phyloP scores from a whole-genome alignment of 805 yeast species.

The Candida easanensis region DNA sequence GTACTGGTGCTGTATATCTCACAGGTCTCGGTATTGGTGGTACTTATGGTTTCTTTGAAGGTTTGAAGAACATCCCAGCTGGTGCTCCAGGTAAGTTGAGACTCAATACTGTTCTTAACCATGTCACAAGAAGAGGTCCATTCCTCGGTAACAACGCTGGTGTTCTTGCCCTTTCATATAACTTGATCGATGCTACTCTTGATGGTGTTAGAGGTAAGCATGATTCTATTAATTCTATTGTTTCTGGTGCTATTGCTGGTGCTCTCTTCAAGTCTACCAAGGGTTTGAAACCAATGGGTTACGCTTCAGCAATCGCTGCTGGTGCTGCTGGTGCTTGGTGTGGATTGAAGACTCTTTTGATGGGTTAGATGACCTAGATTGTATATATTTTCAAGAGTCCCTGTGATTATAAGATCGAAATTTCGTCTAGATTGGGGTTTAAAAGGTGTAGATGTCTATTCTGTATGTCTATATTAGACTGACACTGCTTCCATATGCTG shows the following conservation, averaged over 20 bases:
- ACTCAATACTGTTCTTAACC: conserved; percentile 86
- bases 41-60: conserved; percentile 81
- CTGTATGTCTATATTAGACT: conserved; percentile 5
- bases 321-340: conserved; percentile 93
- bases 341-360: conserved; percentile 53
- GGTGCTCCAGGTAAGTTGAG: conserved; percentile 76
- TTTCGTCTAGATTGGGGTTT: neutral
- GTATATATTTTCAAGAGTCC: too few species aligned
- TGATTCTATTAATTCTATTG: conserved; percentile 79
- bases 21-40: conserved; percentile 90
- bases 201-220: conserved; percentile 86
- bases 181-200: conserved; percentile 74
- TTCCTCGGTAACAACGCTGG: conserved; percentile 94
- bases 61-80: conserved; percentile 72
- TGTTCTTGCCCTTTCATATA: conserved; percentile 86
- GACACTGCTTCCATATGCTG: conserved; percentile 15
- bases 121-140: conserved; percentile 94
- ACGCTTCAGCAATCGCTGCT: conserved; percentile 82
- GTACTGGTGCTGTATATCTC: conserved; percentile 92
- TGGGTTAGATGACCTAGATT: conserved; percentile 11
- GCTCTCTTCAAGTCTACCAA: conserved; percentile 84
- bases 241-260: conserved; percentile 90
- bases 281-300: conserved; percentile 86
- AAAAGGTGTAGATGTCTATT: neutral
- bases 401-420: neutral